Evolutionary conservation across 805 yeast genomes (phyloP), one percentile per base, ranked within the genome.

Genomic region (Saturnispora sekii): DNA sequence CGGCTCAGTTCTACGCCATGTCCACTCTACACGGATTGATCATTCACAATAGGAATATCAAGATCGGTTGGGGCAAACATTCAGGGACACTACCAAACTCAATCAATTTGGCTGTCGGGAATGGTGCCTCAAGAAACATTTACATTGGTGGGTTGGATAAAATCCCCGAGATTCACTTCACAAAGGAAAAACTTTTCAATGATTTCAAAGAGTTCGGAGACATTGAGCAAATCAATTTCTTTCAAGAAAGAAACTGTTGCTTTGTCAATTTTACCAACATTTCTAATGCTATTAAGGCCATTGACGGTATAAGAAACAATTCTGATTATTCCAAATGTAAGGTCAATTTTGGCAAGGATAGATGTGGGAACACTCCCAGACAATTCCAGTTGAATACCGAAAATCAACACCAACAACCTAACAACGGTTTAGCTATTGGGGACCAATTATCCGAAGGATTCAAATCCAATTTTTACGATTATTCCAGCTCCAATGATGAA

Each of bases 41-140:
- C 15, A 83, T 90, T 48, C 95, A 85, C 59, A 82, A 81, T 60
- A 74, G 94, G 56, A 75, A 89, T 56, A 82, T 90, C 53, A 86
- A 85, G 61, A 88, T 90, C 46, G 96, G 97, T 16, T 90, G 98
- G 97, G 98, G 97, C 39, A 89, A 87, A 64, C 96, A 90, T 60
- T 81, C 95, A 5, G 97, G 97, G 10, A 88, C 95, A 1, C 70
- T 90, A 51, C 81, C 94, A 10, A 84, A 85, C 53, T 88, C 95
- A 3, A 73, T 90, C 47, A 83, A 89, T 7, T 67, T 84, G 46
- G 97, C 97, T 0, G 96, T 89, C 21, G 80, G 93, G 17, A 83
- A 85, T 51, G 97, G 97, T 35, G 97, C 97, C 0, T 79, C 93
- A 16, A 77, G 98, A 64, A 90, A 93, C 58, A 85, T 90, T 38